Percentiles rank a stretch among this genome's conserved stretches.
Evolutionary conservation across 495 filamentous ascomycete genomes (phyloP).

Genomic region (Neurospora intermedia): DNA sequence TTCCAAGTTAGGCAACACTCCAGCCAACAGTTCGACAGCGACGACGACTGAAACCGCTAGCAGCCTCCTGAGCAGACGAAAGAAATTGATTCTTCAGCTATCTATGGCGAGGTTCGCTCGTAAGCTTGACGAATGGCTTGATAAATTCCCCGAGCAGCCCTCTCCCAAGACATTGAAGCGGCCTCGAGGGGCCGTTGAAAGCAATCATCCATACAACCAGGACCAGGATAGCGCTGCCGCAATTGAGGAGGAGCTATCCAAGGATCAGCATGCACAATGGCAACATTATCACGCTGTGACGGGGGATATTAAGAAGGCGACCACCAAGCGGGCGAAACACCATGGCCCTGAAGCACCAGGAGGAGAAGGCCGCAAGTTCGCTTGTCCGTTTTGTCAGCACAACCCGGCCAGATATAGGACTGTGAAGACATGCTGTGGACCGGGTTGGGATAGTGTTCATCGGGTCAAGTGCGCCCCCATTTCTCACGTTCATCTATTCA

Average conservation of each 20-base stretch:
- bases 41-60: constrained; percentile 2
- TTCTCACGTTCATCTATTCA: neutral
- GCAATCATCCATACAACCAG: constrained; percentile 1
- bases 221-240: neutral
- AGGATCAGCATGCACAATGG: neutral
- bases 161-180: constrained; percentile 4
- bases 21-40: constrained; percentile 6
- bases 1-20: constrained; percentile 14
- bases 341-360: neutral
- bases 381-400: constrained; percentile 35
- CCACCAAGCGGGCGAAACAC: constrained; percentile 8
- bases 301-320: neutral
- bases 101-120: constrained; percentile 20
- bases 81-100: constrained; percentile 19
- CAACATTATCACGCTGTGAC: neutral
- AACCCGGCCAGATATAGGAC: constrained; percentile 24
- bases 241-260: neutral
- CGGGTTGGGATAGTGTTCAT: constrained; percentile 33
- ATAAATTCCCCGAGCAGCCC: constrained; percentile 2
- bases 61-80: constrained; percentile 17
- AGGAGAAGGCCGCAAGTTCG: constrained; percentile 17
- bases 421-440: constrained; percentile 29
- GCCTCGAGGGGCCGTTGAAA: constrained; percentile 3
- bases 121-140: constrained; percentile 18
- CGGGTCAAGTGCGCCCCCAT: constrained; percentile 30